phyloP scores from a whole-genome alignment of 2,329 filamentous ascomycete genomes.

The Phialophora expanda region DNA sequence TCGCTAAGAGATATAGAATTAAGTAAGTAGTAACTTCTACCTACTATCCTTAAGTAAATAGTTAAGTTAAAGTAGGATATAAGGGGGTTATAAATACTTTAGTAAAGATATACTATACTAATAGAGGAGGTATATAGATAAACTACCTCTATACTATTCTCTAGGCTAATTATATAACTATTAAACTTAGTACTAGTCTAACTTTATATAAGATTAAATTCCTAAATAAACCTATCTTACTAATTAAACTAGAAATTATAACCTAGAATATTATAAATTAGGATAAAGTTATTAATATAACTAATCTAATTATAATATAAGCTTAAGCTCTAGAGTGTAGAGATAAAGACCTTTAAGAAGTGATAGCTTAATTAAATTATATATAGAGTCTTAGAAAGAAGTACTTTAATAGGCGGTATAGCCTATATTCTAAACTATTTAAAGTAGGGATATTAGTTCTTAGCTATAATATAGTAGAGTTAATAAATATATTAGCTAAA shows the following conservation, averaged over 20 bases:
- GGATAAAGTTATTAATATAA: neutral
- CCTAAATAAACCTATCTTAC: too few relatives aligned
- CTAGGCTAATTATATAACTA: conserved; percentile 1
- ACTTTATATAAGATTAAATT: conserved; percentile 5
- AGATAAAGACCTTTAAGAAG: neutral
- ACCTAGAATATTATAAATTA: conserved; percentile 8
- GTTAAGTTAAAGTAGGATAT: conserved; percentile 3
- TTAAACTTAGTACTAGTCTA: neutral
- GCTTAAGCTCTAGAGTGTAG: neutral
- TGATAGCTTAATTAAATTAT: neutral
- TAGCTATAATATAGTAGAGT: neutral
- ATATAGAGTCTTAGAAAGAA: neutral
- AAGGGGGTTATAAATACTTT: conserved; percentile 1
- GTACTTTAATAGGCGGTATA: conserved; percentile 5
- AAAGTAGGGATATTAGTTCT: neutral
- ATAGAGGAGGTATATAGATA: conserved; percentile 1
- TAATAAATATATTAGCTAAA: conserved; percentile 3
- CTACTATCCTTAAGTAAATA: conserved; percentile 2
- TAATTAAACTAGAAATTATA: too few relatives aligned
- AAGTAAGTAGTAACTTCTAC: neutral
- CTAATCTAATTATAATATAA: neutral
- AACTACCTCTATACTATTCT: neutral
- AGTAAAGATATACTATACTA: neutral
- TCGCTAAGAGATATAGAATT: neutral
- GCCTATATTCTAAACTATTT: neutral